Conservation (phyloP, 2,329 filamentous ascomycete genomes). For the Pseudogymnoascus sp. region DNA sequence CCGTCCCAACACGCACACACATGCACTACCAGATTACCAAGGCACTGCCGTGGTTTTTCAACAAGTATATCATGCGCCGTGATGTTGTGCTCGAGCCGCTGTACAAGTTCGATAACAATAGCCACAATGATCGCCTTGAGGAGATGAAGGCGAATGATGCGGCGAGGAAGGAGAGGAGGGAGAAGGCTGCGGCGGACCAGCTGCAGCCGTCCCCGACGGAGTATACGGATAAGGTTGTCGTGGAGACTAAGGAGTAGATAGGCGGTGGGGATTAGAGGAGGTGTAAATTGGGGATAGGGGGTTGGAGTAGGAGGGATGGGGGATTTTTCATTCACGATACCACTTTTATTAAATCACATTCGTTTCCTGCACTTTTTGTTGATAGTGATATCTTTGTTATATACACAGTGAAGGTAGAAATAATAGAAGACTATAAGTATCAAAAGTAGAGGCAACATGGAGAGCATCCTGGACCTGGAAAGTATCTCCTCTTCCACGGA, state of each 20-base stretch:
- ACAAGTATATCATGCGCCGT: slow-evolving; percentile 30
- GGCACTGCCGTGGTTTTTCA: slow-evolving; percentile 52
- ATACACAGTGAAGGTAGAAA: not conserved
- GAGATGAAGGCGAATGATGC: slow-evolving; percentile 2
- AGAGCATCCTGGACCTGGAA: too few species aligned
- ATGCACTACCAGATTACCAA: slow-evolving; percentile 33
- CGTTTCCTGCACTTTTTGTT: not conserved
- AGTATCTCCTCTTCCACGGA: too few species aligned
- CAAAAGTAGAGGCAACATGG: too few species aligned
- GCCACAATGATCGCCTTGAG: not conserved
- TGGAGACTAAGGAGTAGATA: not conserved
- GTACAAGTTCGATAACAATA: slow-evolving; percentile 41
- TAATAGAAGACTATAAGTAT: too few species aligned
- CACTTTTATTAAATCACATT: not conserved
- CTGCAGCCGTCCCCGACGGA: not conserved
- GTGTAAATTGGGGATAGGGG: not conserved
- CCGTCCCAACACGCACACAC: slow-evolving; percentile 21
- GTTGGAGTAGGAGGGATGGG: not conserved
- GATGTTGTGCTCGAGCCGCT: slow-evolving; percentile 42
- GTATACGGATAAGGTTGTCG: not conserved
- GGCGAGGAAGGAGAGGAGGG: slow-evolving; percentile 5
- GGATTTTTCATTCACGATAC: not conserved
- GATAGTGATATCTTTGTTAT: too few species aligned
- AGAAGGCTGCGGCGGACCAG: not conserved
- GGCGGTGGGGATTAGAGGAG: too few species aligned